Evolutionary conservation across 202 grass and related monocot species (phyloP), one percentile per base, ranked within the genome.

Genomic region (Panicum virgatum): DNA sequence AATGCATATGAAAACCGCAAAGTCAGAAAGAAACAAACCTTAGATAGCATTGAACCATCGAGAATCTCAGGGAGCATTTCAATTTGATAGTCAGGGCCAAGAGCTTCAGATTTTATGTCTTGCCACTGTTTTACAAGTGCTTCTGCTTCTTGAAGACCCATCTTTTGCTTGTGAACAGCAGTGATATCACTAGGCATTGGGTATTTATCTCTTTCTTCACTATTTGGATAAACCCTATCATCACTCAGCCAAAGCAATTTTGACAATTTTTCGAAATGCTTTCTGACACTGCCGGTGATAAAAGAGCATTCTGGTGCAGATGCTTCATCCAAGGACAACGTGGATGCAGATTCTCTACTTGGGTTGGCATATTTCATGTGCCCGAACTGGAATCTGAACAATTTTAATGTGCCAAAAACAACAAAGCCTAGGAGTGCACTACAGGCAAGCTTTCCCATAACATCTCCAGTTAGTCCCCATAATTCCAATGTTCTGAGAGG

Each of bases 111-210:
- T 83, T 98, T 97, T 67, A 94, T 77, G 42, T 91, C 84, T 76
- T 95, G 90, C 96, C 96, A 98, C 22, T 88, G 90, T 81, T 91
- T 93, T 46, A 88, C 89, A 69, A 98, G 83, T 83, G 77, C 77
- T 86, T 91, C 90, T 66, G 92, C 96, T 90, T 95, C 90, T 68
- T 91, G 78, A 81, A 88, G 46, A 84, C 72, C 85, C 92, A 98
- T 95, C 25, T 86, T 83, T 88, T 81, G 61, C 69, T 69, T 93
- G 47, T 40, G 58, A 14, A 83, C 74, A 80, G 36, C 61, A 26
- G 30, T 36, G 38, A 51, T 72, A 43, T 58, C 77, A 64, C 62
- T 23, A 84, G 85, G 37, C 39, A 78, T 62, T 48, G 75, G 74
- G 58, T 86, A 72, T 36, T 54, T 47, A 30, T 84, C 45, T 23